Evolutionary conservation across 2,329 filamentous ascomycete genomes (phyloP), one percentile per base, ranked within the genome.

Genomic region (Botrytis porri): DNA sequence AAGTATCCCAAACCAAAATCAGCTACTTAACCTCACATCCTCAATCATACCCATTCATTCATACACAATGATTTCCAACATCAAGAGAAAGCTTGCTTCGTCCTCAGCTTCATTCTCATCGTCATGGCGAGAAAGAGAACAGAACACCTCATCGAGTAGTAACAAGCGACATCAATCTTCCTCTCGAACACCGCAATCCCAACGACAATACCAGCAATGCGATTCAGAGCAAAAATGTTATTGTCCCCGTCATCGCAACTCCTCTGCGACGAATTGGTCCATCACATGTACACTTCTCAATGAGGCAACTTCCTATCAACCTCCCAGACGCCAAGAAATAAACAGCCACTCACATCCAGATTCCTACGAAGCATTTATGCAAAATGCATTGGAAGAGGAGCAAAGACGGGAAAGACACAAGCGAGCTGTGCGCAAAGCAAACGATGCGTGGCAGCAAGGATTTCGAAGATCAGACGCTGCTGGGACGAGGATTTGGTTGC

Each of bases 331-430:
- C 39, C 32, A 29, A 6, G 18, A 29, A 41, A 2, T 29, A 6
- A 32, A 25, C 8, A 32, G 48, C 29, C 59, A 59, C 18, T 32
- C 3, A 20, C 48, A 51, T 22, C 70, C 51, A 7, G 54, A 69
- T 60, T 72, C 63, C 12, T 69, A 61, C 43, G 70, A 72, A 61
- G 70, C 70, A 9, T 72, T 72, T 60, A 39, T 72, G 20, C 63
- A 69, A 32, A 64, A 48, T 32, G 43, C 69, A 4, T 4, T 51
- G 18, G 41, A 64, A 18, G 45, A 71, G 16, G 69, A 71, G 14
- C 18, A 57, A 22, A 54, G 65, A 41, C 48, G 65, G 37, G 65
- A 57, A 69, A 69, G 65, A 69, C 18, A 32, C 20, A 51, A 32
- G 65, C 65, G 48, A 69, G 65, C 65, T 29, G 35, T 41, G 48